Percentiles rank a stretch among this genome's conserved stretches.
Conservation (phyloP, 331 rosid species). For the Malus hybrid region DNA sequence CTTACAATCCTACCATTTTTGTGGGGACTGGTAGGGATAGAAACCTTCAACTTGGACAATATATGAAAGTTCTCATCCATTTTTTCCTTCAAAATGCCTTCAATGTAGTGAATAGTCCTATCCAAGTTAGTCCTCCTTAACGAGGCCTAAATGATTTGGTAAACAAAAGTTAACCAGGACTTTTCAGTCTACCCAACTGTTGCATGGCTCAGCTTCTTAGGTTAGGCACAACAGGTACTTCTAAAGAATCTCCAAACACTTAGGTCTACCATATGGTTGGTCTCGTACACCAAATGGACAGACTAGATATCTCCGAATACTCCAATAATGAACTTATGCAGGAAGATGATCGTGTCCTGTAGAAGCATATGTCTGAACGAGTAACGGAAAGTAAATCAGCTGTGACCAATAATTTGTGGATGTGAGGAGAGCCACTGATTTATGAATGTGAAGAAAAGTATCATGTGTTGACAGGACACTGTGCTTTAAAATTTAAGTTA, state of each 20-base stretch:
- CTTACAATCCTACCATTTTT: no score
- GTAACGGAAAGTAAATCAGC: neutral
- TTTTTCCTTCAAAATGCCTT: no score
- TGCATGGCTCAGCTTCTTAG: neutral
- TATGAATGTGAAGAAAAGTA: neutral
- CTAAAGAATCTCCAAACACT: neutral
- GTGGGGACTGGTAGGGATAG: no score
- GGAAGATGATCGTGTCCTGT: neutral
- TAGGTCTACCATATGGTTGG: neutral
- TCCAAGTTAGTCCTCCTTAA: no score
- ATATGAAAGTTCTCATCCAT: no score
- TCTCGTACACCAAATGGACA: neutral
- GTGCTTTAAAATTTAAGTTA: neutral
- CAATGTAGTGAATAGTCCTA: no score
- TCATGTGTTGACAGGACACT: neutral
- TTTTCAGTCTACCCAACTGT: neutral
- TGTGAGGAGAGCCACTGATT: neutral
- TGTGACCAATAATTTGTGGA: neutral
- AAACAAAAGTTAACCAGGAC: neutral
- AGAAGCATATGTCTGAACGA: neutral
- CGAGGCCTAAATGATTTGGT: neutral
- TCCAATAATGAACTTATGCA: neutral
- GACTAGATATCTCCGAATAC: neutral
- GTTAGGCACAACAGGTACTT: neutral
- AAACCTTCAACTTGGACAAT: no score